phyloP scores from a whole-genome alignment of 2,329 filamentous ascomycete species.

The Claviceps cyperi region DNA sequence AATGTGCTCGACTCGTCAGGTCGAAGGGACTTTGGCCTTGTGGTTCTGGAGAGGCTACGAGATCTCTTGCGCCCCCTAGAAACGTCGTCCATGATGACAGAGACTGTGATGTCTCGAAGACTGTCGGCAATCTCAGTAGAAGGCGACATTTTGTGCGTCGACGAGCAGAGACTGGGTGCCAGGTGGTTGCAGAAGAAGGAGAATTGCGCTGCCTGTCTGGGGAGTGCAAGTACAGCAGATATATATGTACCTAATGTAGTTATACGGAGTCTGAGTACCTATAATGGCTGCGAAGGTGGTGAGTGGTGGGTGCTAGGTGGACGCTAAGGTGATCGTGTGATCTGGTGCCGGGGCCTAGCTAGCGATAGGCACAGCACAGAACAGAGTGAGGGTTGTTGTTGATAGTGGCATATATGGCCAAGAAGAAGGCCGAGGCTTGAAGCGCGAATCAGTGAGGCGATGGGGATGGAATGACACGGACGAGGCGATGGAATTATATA shows the following conservation, averaged over 20 bases:
- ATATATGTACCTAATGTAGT: no score
- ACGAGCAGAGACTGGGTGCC: no score
- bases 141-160: constrained; percentile 11
- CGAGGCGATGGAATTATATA: not conserved
- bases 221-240: no score
- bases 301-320: no score
- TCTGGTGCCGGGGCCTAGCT: not conserved
- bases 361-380: not conserved
- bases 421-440: not conserved
- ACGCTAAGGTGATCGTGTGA: not conserved
- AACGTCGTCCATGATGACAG: constrained; percentile 10
- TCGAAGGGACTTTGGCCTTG: constrained; percentile 16
- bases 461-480: not conserved
- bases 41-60: constrained; percentile 21
- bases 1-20: constrained; percentile 28
- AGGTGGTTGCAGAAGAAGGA: not conserved
- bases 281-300: no score
- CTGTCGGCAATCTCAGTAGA: constrained; percentile 10
- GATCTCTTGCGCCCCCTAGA: constrained; percentile 26
- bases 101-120: constrained; percentile 12
- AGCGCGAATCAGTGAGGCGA: not conserved
- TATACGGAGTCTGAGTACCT: no score
- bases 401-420: no score
- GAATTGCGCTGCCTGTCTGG: not conserved
- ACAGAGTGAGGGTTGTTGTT: not conserved